Conservation (phyloP, 352 stramenopile species). For the Phytophthora megakarya region DNA sequence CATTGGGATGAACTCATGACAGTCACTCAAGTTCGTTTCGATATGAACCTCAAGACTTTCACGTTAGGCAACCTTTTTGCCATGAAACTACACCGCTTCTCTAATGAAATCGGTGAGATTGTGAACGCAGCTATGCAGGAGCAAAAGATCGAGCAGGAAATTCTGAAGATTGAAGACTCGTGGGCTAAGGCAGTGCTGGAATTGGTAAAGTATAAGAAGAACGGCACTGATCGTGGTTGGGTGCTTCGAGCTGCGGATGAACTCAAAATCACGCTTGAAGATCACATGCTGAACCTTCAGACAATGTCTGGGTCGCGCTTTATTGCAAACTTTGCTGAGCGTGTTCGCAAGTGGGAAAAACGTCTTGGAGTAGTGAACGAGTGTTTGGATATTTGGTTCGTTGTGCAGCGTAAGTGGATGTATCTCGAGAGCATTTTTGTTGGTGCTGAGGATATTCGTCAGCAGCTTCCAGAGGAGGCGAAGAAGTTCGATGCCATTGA, state of each 20-base stretch:
- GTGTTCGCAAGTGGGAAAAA: constrained; percentile 93
- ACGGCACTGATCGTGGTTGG: constrained; percentile 83
- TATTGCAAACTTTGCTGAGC: constrained; percentile 89
- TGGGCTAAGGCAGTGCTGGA: constrained; percentile 91
- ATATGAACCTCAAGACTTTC: constrained; percentile 94
- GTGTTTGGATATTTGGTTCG: constrained; percentile 92
- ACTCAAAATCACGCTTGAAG: constrained; percentile 81
- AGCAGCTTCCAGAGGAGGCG: constrained; percentile 92
- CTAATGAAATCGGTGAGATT: constrained; percentile 91
- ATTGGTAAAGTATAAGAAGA: constrained; percentile 94
- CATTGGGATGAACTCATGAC: constrained; percentile 92
- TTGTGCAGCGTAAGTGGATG: constrained; percentile 96
- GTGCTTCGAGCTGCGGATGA: constrained; percentile 86
- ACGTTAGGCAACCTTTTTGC: constrained; percentile 92
- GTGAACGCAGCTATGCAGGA: constrained; percentile 94
- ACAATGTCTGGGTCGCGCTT: constrained; percentile 93
- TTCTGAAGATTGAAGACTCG: constrained; percentile 92
- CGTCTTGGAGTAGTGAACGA: constrained; percentile 91
- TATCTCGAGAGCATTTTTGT: constrained; percentile 96
- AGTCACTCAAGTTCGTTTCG: constrained; percentile 91
- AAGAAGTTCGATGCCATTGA: constrained; percentile 95
- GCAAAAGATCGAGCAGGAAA: constrained; percentile 94
- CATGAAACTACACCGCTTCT: constrained; percentile 93
- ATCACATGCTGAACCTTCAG: constrained; percentile 90
- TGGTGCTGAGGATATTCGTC: constrained; percentile 92